Conservation (phyloP, 2,329 filamentous ascomycete species). For the Fusarium nodosum region DNA sequence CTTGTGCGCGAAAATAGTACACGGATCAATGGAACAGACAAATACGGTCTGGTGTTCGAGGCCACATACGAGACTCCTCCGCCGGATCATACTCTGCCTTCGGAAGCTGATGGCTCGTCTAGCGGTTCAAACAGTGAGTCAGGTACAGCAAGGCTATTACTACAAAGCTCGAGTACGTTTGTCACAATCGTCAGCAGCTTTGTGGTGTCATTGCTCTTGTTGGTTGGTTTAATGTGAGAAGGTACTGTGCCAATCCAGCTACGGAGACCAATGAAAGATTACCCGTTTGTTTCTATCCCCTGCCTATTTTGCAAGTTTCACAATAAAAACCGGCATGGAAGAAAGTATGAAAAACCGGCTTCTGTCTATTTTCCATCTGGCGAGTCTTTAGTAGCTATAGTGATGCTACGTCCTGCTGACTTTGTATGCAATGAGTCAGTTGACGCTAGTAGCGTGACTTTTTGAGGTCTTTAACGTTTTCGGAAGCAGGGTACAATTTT, state of each 20-base stretch:
- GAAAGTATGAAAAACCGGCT: neutral
- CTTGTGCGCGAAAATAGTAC: neutral
- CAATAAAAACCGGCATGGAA: fast-evolving
- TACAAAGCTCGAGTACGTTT: neutral
- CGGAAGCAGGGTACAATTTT: neutral
- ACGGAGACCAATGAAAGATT: neutral
- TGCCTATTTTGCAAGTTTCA: neutral
- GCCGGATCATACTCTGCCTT: neutral
- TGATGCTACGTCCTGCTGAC: neutral
- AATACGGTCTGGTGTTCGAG: neutral
- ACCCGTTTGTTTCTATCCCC: neutral
- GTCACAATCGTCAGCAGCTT: neutral
- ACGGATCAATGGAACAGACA: neutral
- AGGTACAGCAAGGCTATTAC: neutral
- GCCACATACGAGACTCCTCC: neutral
- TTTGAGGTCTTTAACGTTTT: neutral
- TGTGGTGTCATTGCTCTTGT: neutral
- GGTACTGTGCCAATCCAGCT: neutral
- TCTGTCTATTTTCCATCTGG: neutral
- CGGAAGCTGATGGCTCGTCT: neutral
- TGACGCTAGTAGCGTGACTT: neutral
- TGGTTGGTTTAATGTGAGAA: neutral
- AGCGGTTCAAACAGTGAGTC: neutral
- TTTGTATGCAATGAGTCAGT: neutral
- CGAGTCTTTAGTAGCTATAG: neutral